A percentile compares a stretch with the other conserved stretches of the same genome.
Evolutionary conservation across 2,329 filamentous ascomycete species (phyloP).

Genomic region (Trichoderma lentiforme): DNA sequence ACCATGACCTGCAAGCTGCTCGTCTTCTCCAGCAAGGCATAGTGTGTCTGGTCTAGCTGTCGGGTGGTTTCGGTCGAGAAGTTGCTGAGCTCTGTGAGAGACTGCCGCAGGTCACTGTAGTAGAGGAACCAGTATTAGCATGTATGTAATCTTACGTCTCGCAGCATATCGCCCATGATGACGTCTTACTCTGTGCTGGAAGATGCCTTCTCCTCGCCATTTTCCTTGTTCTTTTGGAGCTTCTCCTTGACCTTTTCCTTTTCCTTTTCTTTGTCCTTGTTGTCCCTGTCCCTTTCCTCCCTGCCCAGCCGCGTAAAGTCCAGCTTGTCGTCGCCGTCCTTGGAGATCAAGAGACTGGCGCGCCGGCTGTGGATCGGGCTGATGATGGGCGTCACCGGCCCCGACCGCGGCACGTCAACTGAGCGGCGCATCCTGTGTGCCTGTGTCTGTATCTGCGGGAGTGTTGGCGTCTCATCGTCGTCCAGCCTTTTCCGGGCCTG

Average conservation of each 20-base stretch:
- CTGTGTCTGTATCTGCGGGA: not conserved
- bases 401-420: slow-evolving; percentile 45
- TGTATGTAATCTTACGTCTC: not conserved
- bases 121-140: not conserved
- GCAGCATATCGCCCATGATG: not conserved
- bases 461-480: slow-evolving; percentile 27
- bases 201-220: slow-evolving; percentile 25
- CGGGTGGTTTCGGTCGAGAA: slow-evolving; percentile 62
- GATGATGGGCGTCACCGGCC: slow-evolving; percentile 42
- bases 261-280: slow-evolving; percentile 27
- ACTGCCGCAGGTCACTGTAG: slow-evolving; percentile 49
- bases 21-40: slow-evolving; percentile 67
- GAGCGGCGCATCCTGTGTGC: slow-evolving; percentile 35
- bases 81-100: slow-evolving; percentile 52
- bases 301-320: slow-evolving; percentile 29
- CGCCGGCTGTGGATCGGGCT: slow-evolving; percentile 44
- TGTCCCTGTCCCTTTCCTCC: slow-evolving; percentile 33
- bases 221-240: slow-evolving; percentile 37
- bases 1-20: slow-evolving; percentile 63
- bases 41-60: slow-evolving; percentile 71
- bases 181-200: slow-evolving; percentile 32
- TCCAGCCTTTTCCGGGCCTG: slow-evolving; percentile 29
- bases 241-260: slow-evolving; percentile 21
- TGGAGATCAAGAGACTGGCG: slow-evolving; percentile 38
- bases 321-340: slow-evolving; percentile 28